A percentile compares a stretch with the other conserved stretches of the same genome.
Evolutionary conservation across 371 early-diverging fungal genomes (phyloP).

Genomic region (Actinomortierella wolfii): DNA sequence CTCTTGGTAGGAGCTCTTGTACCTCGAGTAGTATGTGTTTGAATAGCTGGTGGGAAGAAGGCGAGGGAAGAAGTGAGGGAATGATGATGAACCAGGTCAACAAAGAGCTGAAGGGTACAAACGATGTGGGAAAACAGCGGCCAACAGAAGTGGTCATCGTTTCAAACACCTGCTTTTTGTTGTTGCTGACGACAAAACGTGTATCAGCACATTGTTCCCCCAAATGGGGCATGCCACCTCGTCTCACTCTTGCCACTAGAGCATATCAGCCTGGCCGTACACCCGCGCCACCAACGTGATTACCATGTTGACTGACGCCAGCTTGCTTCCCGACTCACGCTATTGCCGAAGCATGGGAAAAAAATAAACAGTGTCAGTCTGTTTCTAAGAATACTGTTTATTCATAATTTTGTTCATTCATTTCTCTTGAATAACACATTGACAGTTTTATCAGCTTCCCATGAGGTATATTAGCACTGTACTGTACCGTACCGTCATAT

Average conservation of each 20-base stretch:
- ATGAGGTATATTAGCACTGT: not conserved
- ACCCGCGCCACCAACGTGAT: slow-evolving; percentile 47
- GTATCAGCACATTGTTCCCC: not conserved
- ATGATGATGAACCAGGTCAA: not conserved
- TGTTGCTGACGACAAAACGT: not conserved
- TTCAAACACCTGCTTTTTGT: too few relatives aligned
- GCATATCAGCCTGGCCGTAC: slow-evolving; percentile 50
- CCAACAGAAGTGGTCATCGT: too few relatives aligned
- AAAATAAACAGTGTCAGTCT: slow-evolving; percentile 7
- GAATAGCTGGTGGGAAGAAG: too few relatives aligned
- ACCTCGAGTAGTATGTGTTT: too few relatives aligned
- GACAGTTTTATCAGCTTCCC: not conserved
- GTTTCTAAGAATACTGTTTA: not conserved
- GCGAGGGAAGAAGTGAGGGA: not conserved
- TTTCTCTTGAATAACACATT: slow-evolving; percentile 1
- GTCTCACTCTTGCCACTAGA: not conserved
- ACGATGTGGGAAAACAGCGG: too few relatives aligned
- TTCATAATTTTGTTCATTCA: too few relatives aligned
- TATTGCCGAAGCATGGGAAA: slow-evolving; percentile 7
- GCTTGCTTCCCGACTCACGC: slow-evolving; percentile 35
- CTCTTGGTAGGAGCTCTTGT: not conserved
- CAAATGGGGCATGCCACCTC: not conserved
- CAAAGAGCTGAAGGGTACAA: too few relatives aligned
- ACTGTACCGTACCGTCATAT: slow-evolving; percentile 34
- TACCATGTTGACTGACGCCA: slow-evolving; percentile 48